phyloP scores from a whole-genome alignment of 345 rosid species.

The Zanthoxylum bungeanum region DNA sequence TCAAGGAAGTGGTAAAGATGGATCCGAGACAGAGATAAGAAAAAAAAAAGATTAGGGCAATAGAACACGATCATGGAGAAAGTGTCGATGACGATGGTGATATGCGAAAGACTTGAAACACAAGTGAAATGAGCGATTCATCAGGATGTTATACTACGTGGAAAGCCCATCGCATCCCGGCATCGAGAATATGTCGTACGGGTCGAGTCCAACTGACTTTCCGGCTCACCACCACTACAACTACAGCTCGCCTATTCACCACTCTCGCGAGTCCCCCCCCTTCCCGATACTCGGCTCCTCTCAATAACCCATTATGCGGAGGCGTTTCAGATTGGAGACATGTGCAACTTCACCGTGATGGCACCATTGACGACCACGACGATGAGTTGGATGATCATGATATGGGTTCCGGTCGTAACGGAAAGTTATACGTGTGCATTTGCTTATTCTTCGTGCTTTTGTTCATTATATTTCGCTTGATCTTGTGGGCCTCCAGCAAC shows the following conservation, averaged over 20 bases:
- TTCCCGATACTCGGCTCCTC: conserved; percentile 77
- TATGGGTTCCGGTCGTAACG: conserved; percentile 24
- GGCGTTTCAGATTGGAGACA: conserved; percentile 57
- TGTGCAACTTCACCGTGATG: conserved; percentile 32
- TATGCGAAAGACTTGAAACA: no score
- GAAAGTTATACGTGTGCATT: conserved; percentile 58
- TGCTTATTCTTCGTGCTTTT: conserved; percentile 50
- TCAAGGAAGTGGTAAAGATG: no score
- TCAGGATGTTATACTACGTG: no score
- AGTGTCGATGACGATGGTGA: no score
- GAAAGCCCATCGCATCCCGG: conserved; percentile 97
- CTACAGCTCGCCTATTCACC: conserved; percentile 89
- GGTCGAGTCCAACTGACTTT: conserved; percentile 74
- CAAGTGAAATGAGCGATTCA: no score
- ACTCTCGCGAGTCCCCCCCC: conserved; percentile 95
- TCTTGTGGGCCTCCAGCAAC: conserved; percentile 83
- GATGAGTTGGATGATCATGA: conserved; percentile 25
- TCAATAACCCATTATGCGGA: conserved; percentile 51
- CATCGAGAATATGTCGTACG: conserved; percentile 91
- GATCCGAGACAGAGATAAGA: no score
- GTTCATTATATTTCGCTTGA: conserved; percentile 65
- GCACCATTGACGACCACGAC: conserved; percentile 33
- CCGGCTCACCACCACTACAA: conserved; percentile 79
- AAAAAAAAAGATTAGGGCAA: no score
- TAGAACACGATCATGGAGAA: no score